These are phyloP conservation scores for Scolecobasidium constrictum DNA, from an alignment of 2,329 filamentous ascomycete species.

Conservation along the genomic window DNA sequence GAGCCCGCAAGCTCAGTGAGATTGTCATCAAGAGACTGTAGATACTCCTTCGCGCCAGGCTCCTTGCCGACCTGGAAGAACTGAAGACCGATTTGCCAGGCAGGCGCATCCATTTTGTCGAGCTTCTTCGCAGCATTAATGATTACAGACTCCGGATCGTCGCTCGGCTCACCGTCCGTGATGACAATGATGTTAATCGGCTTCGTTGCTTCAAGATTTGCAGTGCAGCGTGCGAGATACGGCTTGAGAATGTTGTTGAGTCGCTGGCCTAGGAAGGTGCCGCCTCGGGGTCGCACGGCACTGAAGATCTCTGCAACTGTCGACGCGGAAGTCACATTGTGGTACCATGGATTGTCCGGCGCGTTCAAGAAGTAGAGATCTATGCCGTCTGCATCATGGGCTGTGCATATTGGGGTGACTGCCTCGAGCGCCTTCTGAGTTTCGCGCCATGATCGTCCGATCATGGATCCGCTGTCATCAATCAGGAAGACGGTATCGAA, in stretches of 20 bases:
- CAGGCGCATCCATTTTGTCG: constrained; percentile 56
- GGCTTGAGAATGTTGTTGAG: constrained; percentile 61
- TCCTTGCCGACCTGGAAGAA: constrained; percentile 92
- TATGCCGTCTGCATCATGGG: constrained; percentile 71
- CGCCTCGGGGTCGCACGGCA: constrained; percentile 50
- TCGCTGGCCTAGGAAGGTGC: constrained; percentile 65
- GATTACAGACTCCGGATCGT: constrained; percentile 66
- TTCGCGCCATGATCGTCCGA: constrained; percentile 64
- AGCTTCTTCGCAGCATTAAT: constrained; percentile 57
- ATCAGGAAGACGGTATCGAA: constrained; percentile 90
- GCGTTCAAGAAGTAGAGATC: constrained; percentile 89
- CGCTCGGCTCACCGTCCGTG: constrained; percentile 74
- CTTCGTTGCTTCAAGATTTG: constrained; percentile 44
- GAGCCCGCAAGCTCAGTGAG: constrained; percentile 43
- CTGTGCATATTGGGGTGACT: constrained; percentile 73
- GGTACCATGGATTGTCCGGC: constrained; percentile 46
- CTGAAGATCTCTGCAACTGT: constrained; percentile 61
- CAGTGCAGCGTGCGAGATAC: constrained; percentile 52
- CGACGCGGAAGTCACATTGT: constrained; percentile 47
- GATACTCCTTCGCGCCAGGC: constrained; percentile 47
- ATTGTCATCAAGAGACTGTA: constrained; percentile 67
- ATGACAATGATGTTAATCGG: constrained; percentile 88
- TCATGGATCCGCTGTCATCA: constrained; percentile 87
- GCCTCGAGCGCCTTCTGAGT: constrained; percentile 56
- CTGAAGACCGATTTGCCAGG: constrained; percentile 82